Percentiles rank a stretch among this genome's conserved stretches.
phyloP scores from a whole-genome alignment of 2,329 filamentous ascomycete species.

The Penicillium sp. region DNA sequence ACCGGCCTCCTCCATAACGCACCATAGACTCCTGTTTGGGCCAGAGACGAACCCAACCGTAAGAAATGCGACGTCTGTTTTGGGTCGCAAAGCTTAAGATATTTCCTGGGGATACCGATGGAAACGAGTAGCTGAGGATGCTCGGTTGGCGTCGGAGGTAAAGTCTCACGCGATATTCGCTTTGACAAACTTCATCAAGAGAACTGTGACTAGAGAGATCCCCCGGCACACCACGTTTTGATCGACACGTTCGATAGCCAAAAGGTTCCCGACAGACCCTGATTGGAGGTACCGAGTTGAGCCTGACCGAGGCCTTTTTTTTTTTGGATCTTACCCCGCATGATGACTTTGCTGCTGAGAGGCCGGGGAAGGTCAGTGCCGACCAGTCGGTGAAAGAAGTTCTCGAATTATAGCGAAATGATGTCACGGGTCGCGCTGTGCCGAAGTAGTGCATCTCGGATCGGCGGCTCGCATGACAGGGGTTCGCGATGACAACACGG shows the following conservation, averaged over 20 bases:
- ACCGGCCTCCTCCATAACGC: not conserved
- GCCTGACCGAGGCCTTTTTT: not conserved
- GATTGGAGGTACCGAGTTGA: not conserved
- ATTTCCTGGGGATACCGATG: not conserved
- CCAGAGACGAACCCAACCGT: not conserved
- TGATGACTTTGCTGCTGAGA: slow-evolving; percentile 2
- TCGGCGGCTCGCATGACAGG: slow-evolving; percentile 10
- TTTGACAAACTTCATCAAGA: not conserved
- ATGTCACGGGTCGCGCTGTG: slow-evolving; percentile 7
- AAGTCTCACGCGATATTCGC: not conserved
- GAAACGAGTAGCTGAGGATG: not conserved
- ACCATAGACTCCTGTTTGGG: not conserved
- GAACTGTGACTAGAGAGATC: not conserved
- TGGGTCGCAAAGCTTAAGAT: not conserved
- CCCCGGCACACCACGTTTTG: not conserved
- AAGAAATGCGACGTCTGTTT: not conserved
- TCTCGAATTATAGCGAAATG: slow-evolving; percentile 1
- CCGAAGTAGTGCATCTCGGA: not conserved
- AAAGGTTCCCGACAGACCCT: not conserved
- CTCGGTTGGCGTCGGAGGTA: not conserved
- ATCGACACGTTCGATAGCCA: slow-evolving; percentile 1
- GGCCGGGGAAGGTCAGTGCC: slow-evolving; percentile 2
- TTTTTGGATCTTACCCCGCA: slow-evolving; percentile 3
- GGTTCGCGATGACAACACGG: not conserved
- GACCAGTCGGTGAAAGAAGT: slow-evolving; percentile 11